A percentile compares a stretch with the other conserved stretches of the same genome.
phyloP scores from a whole-genome alignment of 306 rosid genomes.

The Cucurbita ficifolia region DNA sequence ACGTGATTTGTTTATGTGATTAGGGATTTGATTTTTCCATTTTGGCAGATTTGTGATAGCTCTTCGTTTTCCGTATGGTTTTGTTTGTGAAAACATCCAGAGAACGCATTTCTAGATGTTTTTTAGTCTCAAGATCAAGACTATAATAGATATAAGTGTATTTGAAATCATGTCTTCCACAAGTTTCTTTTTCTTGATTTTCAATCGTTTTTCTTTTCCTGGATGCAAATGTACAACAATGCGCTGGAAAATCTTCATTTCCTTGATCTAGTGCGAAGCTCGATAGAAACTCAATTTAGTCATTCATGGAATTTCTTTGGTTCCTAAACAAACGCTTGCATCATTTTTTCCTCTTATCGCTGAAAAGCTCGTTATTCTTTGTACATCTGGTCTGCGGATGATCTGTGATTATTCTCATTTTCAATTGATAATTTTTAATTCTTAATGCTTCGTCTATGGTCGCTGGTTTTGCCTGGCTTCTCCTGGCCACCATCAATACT shows the following conservation, averaged over 20 bases:
- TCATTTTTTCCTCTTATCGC: background rate
- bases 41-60: background rate
- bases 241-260: background rate
- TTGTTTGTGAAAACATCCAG: background rate
- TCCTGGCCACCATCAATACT: background rate
- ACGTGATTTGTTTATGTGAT: background rate
- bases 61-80: background rate
- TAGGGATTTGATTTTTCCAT: background rate
- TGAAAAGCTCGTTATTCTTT: background rate
- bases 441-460: background rate
- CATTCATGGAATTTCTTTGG: background rate
- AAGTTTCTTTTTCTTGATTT: background rate
- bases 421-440: background rate
- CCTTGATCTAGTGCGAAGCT: background rate
- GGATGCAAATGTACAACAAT: background rate
- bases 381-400: background rate
- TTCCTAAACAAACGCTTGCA: background rate
- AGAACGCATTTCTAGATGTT: background rate
- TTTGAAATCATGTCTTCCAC: background rate
- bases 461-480: background rate
- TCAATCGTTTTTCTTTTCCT: background rate
- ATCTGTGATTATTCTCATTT: background rate
- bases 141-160: background rate
- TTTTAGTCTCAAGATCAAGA: background rate
- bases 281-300: background rate